Conservation (phyloP, 2,329 filamentous ascomycete species). For the Fusarium lateritium region DNA sequence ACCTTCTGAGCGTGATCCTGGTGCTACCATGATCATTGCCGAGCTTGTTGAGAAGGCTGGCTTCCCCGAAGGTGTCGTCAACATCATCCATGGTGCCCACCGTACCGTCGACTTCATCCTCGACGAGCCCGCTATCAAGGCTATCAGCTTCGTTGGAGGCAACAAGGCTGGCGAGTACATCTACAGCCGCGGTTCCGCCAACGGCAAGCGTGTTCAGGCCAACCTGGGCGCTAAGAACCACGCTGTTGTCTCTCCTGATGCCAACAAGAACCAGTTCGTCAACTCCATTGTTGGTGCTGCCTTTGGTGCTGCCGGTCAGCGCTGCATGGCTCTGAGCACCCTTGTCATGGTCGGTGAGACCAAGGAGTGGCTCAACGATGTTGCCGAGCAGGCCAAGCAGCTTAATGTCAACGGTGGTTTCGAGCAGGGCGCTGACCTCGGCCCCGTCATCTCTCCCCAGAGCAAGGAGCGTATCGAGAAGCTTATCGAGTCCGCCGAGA, state of each 20-base stretch:
- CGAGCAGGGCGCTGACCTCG: constrained; percentile 83
- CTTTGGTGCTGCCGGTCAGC: constrained; percentile 87
- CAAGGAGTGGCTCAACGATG: constrained; percentile 84
- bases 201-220: constrained; percentile 90
- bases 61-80: constrained; percentile 85
- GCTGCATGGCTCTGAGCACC: constrained; percentile 89
- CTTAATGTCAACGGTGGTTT: constrained; percentile 86
- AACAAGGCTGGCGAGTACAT: constrained; percentile 94
- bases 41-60: constrained; percentile 85
- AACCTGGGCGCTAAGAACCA: constrained; percentile 93
- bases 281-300: constrained; percentile 88
- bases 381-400: constrained; percentile 81
- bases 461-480: constrained; percentile 84
- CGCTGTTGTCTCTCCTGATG: constrained; percentile 85
- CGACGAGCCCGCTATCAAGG: constrained; percentile 88
- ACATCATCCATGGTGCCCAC: constrained; percentile 85
- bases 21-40: constrained; percentile 87
- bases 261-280: constrained; percentile 91
- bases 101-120: constrained; percentile 89
- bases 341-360: constrained; percentile 88
- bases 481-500: constrained; percentile 82
- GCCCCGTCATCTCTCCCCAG: constrained; percentile 85
- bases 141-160: constrained; percentile 87
- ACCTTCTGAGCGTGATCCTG: constrained; percentile 88
- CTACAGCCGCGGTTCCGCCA: constrained; percentile 81